Evolutionary conservation across 257 asterid genomes (phyloP).

Genomic region (Plantago ovata): DNA sequence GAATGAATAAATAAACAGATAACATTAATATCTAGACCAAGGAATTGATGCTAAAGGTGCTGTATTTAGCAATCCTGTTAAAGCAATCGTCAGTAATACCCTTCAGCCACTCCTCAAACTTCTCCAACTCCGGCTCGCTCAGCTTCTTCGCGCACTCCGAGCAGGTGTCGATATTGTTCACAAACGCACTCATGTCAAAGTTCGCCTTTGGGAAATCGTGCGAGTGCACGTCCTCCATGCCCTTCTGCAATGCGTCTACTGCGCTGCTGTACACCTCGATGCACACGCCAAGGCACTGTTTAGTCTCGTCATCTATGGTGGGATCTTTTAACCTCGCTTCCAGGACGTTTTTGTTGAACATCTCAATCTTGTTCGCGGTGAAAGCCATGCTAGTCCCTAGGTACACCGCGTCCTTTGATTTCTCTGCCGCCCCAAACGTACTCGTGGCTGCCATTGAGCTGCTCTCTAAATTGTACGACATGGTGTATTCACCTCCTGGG

Average conservation of each 20-base stretch:
- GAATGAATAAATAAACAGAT: too few species aligned
- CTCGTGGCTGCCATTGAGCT: too few species aligned
- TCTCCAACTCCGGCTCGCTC: constrained; percentile 7
- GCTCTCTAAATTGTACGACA: too few species aligned
- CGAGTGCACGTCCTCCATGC: not conserved
- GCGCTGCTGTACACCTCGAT: constrained; percentile 3
- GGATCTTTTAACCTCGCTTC: not conserved
- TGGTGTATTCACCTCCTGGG: too few species aligned
- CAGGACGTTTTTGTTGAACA: constrained; percentile 3
- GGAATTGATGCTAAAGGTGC: constrained; percentile 9
- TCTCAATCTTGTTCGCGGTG: not conserved
- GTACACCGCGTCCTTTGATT: constrained; percentile 8
- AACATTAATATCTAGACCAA: constrained; percentile 13
- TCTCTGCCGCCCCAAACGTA: constrained; percentile 4
- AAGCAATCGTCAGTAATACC: constrained; percentile 11
- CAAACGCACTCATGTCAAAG: not conserved
- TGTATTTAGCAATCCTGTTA: constrained; percentile 5
- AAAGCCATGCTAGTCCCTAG: constrained; percentile 5
- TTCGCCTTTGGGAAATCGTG: not conserved
- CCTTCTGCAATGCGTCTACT: not conserved
- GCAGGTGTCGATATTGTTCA: constrained; percentile 5
- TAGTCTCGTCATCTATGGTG: not conserved
- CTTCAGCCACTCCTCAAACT: constrained; percentile 2
- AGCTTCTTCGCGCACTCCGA: not conserved
- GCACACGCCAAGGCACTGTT: not conserved